Conservation (phyloP, 202 grass and related monocot species). For the Digitaria exilis region DNA sequence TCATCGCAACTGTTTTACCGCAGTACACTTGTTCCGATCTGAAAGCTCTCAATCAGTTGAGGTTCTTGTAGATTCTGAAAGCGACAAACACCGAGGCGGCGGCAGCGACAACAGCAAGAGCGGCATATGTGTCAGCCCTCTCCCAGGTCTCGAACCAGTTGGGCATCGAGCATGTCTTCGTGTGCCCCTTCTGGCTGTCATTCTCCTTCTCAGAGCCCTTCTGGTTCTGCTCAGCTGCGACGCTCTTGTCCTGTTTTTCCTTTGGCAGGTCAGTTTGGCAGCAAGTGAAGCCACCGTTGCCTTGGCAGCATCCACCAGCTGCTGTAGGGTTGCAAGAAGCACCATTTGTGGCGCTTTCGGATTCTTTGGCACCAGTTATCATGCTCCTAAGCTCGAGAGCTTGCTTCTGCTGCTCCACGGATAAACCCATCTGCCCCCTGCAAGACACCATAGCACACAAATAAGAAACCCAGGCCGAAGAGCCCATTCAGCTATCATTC, state of each 20-base stretch:
- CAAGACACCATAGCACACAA: constrained; percentile 7
- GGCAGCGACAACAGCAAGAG: constrained; percentile 78
- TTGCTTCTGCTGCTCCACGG: constrained; percentile 81
- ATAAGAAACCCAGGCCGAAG: constrained; percentile 20
- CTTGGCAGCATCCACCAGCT: constrained; percentile 70
- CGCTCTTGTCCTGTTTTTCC: constrained; percentile 50
- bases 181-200: constrained; percentile 50
- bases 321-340: constrained; percentile 31
- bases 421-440: constrained; percentile 83
- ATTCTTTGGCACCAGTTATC: constrained; percentile 53
- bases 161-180: constrained; percentile 71
- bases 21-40: constrained; percentile 28
- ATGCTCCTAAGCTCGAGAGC: constrained; percentile 56
- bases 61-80: constrained; percentile 80
- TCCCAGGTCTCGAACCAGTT: constrained; percentile 93
- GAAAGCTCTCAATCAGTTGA: constrained; percentile 56
- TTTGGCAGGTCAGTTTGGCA: constrained; percentile 60
- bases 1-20: constrained; percentile 38
- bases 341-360: constrained; percentile 25
- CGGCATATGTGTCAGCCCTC: constrained; percentile 70
- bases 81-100: constrained; percentile 65
- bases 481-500: not conserved
- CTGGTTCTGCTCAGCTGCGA: constrained; percentile 47
- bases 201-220: constrained; percentile 36
- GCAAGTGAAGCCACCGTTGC: constrained; percentile 57